A percentile compares a stretch with the other conserved stretches of the same genome.
Conservation (phyloP, 179 eudicot species). For the Gypsophila paniculata region DNA sequence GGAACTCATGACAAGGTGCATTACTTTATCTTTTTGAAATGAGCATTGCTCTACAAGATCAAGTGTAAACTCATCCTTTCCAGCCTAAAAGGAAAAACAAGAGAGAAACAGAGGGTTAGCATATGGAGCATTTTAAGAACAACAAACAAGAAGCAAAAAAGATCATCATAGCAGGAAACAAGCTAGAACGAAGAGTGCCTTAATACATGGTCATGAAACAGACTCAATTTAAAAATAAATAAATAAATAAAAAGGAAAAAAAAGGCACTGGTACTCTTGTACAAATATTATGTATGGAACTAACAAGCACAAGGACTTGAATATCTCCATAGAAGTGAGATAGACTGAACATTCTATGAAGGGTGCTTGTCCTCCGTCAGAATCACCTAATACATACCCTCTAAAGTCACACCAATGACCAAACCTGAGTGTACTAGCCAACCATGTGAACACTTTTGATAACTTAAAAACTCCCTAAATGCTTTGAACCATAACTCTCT, state of each 20-base stretch:
- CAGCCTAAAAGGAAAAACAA: slow-evolving; percentile 42
- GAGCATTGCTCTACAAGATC: slow-evolving; percentile 99
- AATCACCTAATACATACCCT: slow-evolving; percentile 1
- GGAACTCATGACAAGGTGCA: slow-evolving; percentile 84
- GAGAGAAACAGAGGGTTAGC: neutral
- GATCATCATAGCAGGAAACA: neutral
- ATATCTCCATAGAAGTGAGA: neutral
- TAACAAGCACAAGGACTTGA: neutral
- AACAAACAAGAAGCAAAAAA: neutral
- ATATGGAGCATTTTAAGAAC: slow-evolving; percentile 1
- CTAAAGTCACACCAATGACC: slow-evolving; percentile 2
- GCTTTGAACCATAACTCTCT: neutral
- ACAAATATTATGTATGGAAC: neutral
- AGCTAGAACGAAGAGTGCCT: neutral
- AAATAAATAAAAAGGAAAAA: too few relatives aligned
- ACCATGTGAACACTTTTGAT: neutral
- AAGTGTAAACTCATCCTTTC: slow-evolving; percentile 87
- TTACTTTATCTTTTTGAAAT: slow-evolving; percentile 78
- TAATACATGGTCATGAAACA: too few relatives aligned
- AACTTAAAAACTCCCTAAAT: neutral
- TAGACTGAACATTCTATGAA: neutral
- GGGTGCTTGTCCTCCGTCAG: slow-evolving; percentile 6
- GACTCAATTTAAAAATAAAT: too few relatives aligned
- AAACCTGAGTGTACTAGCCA: neutral
- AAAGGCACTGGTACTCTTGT: too few relatives aligned